A percentile compares a stretch with the other conserved stretches of the same genome.
Evolutionary conservation across 805 yeast genomes (phyloP).

Genomic region (Candida broadrunensis): DNA sequence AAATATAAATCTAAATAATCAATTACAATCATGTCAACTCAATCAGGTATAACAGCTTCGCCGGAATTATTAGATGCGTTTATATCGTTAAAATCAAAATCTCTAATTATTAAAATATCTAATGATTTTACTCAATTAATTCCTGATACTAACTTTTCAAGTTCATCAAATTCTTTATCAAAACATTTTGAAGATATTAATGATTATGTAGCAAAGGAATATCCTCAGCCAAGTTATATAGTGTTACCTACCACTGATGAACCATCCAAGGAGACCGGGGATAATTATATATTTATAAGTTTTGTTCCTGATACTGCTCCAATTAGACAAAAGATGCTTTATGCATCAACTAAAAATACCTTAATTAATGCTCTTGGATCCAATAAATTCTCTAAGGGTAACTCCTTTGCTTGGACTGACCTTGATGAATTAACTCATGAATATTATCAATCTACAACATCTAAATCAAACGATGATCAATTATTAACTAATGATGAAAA

Average conservation of each 20-base stretch:
- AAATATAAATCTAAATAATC: no score
- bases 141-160: constrained; percentile 20
- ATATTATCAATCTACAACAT: constrained; percentile 36
- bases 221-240: constrained; percentile 38
- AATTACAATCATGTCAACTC: constrained; percentile 32
- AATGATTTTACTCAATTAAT: constrained; percentile 31
- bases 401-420: constrained; percentile 50
- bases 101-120: constrained; percentile 30
- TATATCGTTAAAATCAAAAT: constrained; percentile 16
- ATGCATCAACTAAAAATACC: constrained; percentile 85
- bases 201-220: constrained; percentile 16
- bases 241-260: constrained; percentile 18
- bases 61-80: constrained; percentile 26
- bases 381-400: constrained; percentile 42
- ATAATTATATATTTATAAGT: constrained; percentile 55
- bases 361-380: constrained; percentile 73
- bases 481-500: constrained; percentile 46
- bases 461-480: constrained; percentile 41
- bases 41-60: constrained; percentile 40
- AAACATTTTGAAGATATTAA: constrained; percentile 18
- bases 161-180: constrained; percentile 10
- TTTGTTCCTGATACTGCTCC: constrained; percentile 85
- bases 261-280: not conserved
- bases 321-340: constrained; percentile 85
- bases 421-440: constrained; percentile 49